These are phyloP conservation scores for Bertia moriformis DNA, from an alignment of 2,329 filamentous ascomycete genomes.

Conservation along the genomic window DNA sequence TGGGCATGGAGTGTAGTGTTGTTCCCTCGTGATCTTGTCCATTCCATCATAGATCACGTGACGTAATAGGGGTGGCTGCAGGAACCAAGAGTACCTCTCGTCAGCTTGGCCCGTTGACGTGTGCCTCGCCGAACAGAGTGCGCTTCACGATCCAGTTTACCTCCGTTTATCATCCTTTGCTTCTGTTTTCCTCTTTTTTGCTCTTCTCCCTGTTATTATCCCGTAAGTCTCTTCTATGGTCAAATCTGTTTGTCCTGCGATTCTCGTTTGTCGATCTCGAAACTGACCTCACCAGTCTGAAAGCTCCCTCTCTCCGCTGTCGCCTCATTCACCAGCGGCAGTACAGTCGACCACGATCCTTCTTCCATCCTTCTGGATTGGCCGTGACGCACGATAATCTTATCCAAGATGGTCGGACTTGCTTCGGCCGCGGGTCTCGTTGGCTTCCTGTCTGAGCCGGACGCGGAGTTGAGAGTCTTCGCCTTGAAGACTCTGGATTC, in stretches of 20 bases:
- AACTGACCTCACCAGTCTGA: neutral
- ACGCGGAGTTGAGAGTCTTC: conserved; percentile 46
- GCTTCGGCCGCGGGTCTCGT: conserved; percentile 53
- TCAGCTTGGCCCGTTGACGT: conserved; percentile 16
- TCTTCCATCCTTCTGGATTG: neutral
- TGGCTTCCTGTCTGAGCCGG: conserved; percentile 51
- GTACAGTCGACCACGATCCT: neutral
- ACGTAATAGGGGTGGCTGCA: conserved; percentile 10
- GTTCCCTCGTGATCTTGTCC: too few relatives aligned
- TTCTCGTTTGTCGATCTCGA: neutral
- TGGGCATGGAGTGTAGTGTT: too few relatives aligned
- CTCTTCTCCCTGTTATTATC: too few relatives aligned
- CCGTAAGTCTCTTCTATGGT: too few relatives aligned
- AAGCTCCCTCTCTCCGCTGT: neutral
- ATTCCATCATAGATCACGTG: conserved; percentile 14
- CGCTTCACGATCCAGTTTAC: conserved; percentile 10
- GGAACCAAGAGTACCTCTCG: conserved; percentile 11
- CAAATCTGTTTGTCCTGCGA: neutral
- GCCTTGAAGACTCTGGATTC: conserved; percentile 50
- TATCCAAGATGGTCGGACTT: conserved; percentile 41
- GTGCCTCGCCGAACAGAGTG: conserved; percentile 10
- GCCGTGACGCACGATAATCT: neutral
- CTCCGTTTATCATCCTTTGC: conserved; percentile 7
- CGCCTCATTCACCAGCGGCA: neutral
- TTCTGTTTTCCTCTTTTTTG: too few relatives aligned